Evolutionary conservation across 768 basidiomycete species (phyloP).

Genomic region (Naganishia kalamii): DNA sequence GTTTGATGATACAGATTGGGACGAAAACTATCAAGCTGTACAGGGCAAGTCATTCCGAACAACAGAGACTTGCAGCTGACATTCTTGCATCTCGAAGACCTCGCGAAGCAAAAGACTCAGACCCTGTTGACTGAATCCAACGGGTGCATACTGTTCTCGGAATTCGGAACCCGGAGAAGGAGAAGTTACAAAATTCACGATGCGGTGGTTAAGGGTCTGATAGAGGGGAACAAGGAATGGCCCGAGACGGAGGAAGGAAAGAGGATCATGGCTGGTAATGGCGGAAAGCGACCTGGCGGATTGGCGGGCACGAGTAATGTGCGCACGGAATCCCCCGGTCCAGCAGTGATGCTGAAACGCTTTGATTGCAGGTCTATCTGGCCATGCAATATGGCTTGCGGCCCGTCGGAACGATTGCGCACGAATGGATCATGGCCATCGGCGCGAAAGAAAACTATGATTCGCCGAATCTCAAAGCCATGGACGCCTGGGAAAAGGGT

Average conservation of each 20-base stretch:
- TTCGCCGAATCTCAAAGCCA: slow-evolving; percentile 62
- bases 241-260: slow-evolving; percentile 31
- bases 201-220: slow-evolving; percentile 62
- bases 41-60: slow-evolving; percentile 52
- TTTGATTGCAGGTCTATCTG: slow-evolving; percentile 62
- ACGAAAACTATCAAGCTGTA: slow-evolving; percentile 52
- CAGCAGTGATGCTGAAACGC: background rate
- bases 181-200: slow-evolving; percentile 62
- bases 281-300: slow-evolving; percentile 48
- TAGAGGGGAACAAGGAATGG: slow-evolving; percentile 54
- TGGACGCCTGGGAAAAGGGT: slow-evolving; percentile 80
- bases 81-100: slow-evolving; percentile 51
- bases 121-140: slow-evolving; percentile 47
- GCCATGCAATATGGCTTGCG: slow-evolving; percentile 64
- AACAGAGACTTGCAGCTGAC: background rate
- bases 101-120: slow-evolving; percentile 66
- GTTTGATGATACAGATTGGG: slow-evolving; percentile 70
- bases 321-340: slow-evolving; percentile 28
- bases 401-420: slow-evolving; percentile 59
- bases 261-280: background rate
- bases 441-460: slow-evolving; percentile 80
- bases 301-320: slow-evolving; percentile 89
- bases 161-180: slow-evolving; percentile 46
- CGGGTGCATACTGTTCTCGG: slow-evolving; percentile 45
- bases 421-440: slow-evolving; percentile 53